Conservation (phyloP, 83 land plant genomes). For the Picea abies region DNA sequence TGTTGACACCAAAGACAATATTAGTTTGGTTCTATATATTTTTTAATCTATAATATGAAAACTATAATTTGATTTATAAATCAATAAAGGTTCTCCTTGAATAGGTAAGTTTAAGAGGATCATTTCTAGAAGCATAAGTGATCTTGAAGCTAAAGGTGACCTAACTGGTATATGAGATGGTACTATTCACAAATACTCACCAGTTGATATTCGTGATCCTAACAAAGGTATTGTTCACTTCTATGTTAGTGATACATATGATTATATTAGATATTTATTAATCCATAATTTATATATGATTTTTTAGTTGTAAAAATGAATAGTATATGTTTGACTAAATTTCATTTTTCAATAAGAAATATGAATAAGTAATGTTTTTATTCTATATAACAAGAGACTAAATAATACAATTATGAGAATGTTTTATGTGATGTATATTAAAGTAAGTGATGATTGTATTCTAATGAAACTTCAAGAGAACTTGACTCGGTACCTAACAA, state of each 20-base stretch:
- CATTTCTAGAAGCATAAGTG: conserved; percentile 28
- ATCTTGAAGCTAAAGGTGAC: conserved; percentile 60
- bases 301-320: too few species aligned
- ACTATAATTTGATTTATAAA: neutral
- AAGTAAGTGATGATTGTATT: conserved; percentile 53
- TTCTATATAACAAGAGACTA: too few species aligned
- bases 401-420: neutral
- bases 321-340: too few species aligned
- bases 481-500: conserved; percentile 77
- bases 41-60: neutral
- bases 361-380: too few species aligned
- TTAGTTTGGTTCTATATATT: conserved; percentile 49
- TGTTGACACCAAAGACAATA: conserved; percentile 83
- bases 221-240: conserved; percentile 88
- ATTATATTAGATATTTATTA: conserved; percentile 32
- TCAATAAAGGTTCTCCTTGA: neutral
- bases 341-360: too few species aligned
- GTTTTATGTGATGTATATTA: conserved; percentile 26
- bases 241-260: conserved; percentile 72
- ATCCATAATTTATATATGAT: too few species aligned
- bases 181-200: conserved; percentile 79
- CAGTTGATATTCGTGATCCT: conserved; percentile 89
- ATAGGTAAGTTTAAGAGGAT: conserved; percentile 61
- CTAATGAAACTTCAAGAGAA: conserved; percentile 63
- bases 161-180: conserved; percentile 79